These are phyloP conservation scores for Diaporthe citri DNA, from an alignment of 2,329 filamentous ascomycete genomes.

Conservation along the genomic window DNA sequence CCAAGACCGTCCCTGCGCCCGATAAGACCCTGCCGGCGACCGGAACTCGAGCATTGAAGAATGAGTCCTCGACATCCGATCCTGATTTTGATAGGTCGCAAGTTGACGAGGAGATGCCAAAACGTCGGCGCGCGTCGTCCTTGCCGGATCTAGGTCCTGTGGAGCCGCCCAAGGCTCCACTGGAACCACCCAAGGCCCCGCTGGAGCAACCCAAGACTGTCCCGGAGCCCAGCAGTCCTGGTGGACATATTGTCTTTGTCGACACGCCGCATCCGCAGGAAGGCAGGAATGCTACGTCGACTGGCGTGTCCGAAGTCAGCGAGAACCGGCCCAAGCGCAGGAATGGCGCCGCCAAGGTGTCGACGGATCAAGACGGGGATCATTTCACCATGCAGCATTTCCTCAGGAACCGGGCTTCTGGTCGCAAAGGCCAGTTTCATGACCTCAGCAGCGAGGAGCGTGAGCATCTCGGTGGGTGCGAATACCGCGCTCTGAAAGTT, in stretches of 20 bases:
- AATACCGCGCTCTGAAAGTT: constrained; percentile 64
- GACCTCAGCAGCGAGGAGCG: constrained; percentile 61
- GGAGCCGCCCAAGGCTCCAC: not conserved
- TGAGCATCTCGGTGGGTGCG: constrained; percentile 63
- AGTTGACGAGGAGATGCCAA: not conserved
- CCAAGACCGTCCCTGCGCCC: constrained; percentile 22
- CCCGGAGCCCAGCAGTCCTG: not conserved
- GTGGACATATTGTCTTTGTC: not conserved
- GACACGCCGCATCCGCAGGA: constrained; percentile 20
- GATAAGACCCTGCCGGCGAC: constrained; percentile 13
- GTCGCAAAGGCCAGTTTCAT: constrained; percentile 63
- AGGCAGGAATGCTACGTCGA: constrained; percentile 18
- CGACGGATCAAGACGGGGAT: constrained; percentile 14
- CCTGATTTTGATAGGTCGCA: not conserved
- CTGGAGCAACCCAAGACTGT: not conserved
- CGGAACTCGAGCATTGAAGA: not conserved
- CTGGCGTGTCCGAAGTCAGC: constrained; percentile 8
- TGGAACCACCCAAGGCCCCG: not conserved
- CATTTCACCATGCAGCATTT: constrained; percentile 48
- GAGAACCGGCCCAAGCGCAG: constrained; percentile 11
- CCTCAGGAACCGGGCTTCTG: constrained; percentile 47
- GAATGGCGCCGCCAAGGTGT: not conserved
- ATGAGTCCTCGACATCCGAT: not conserved
- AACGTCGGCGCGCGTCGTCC: constrained; percentile 18
- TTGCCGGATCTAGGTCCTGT: constrained; percentile 5